Evolutionary conservation across 331 rosid genomes (phyloP), one percentile per base, ranked within the genome.

Genomic region (Pyracantha coccinea): DNA sequence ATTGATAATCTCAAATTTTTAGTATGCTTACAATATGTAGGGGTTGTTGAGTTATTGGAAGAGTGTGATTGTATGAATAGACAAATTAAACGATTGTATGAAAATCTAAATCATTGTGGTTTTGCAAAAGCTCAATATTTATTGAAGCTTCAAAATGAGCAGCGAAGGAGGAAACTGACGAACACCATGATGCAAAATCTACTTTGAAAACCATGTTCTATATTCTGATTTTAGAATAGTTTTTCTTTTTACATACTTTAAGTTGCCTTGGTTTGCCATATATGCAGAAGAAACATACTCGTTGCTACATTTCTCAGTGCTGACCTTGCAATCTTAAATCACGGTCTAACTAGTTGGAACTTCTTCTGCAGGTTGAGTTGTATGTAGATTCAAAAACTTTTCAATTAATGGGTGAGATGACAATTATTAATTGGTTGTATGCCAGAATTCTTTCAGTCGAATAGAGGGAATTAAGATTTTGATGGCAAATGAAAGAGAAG

Each of bases 291-390:
- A 13, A 58, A 59, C 32, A 24, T 23, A 21, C 25, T 24, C 14
- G 8, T 59, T 4, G 7, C 17, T 38, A 25, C 19, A 12, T 73
- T 31, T 47, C 54, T 11, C 59, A 69, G 33, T 68, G 25, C 54
- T 66, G 41, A 32, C 35, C 44, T 35, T 21, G 14, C 50, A 32
- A 63, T 52, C 44, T 72, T 59, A 47, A 31, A 52, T 29, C 31
- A 33, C 16, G 73, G 61, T 83, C 73, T 45, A 60, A 86, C 84
- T 60, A 59, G 76, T 82, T 64, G 61, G 80, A 35, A 65, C 4
- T 77, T 76, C 7, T 44, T 31, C 69, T 83, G 80, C 88, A 93
- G 98, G 78, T 93, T 80, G 97, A 93, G 73, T n/a, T 93, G 63
- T 77, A 85, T 54, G 28, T 85, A 64, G 97, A 91, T 86, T 81